Evolutionary conservation across 2,329 filamentous ascomycete species (phyloP), one percentile per base, ranked within the genome.

Genomic region (Harringtonia lauricola): DNA sequence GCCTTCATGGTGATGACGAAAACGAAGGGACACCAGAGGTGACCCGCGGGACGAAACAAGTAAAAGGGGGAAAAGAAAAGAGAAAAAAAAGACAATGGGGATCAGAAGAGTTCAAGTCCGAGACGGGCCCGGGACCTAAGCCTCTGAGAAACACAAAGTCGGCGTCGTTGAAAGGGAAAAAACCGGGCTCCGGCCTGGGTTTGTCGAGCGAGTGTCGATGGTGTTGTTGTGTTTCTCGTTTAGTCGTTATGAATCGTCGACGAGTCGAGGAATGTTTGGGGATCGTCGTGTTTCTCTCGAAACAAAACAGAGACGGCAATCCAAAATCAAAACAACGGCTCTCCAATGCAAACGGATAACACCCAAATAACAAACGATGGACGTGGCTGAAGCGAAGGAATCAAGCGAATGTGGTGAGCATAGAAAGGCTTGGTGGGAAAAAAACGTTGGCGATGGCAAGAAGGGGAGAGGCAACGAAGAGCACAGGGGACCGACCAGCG

Each of bases 1-100:
- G 67, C 26, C 47, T 46, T 51, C 52, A 54, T 45, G 39, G 24
- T 43, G 33, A 17, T 35, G 22, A 28, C 30, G 19, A 24, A 41
- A 35, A 29, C 22, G 26, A 17, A 29, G 15, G 8, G 12, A 24
- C 15, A 9, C 6, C 28, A 8, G 28, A 8, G 28, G 28, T 8
- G 28, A 13, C 28, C 28, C 8, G 28, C 8, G 28, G 8, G 28
- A 8, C 28, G 28, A 8, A 13, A 13, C 28, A 29, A 13, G 28
- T 29, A 29, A 8, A 29, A 29, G 28, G 28, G 8, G n/a, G n/a
- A n/a, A n/a, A n/a, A n/a, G n/a, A n/a, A n/a, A n/a, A n/a, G n/a
- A n/a, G n/a, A n/a, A n/a, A n/a, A n/a, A n/a, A n/a, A n/a, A 29
- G 28, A 29, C 28, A 13, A 29, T 13, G 28, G 8, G 28, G 28